Evolutionary conservation across 805 yeast species (phyloP).

Genomic region (Ogataea methylovora): DNA sequence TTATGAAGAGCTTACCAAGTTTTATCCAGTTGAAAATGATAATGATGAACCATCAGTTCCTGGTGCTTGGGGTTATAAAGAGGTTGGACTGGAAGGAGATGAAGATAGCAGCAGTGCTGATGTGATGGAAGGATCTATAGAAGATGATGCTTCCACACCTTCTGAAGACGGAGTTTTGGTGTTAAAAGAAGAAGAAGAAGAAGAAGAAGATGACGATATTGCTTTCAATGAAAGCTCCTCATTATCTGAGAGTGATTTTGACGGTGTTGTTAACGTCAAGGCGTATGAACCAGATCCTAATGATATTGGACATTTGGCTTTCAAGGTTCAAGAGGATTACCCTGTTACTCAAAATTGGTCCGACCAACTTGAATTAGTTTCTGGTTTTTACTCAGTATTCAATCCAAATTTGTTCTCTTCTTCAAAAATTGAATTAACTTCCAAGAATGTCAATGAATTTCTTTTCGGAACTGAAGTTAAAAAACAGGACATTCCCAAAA

Average conservation of each 20-base stretch:
- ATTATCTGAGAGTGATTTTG: constrained; percentile 13
- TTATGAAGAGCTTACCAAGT: constrained; percentile 1
- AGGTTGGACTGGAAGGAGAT: constrained; percentile 1
- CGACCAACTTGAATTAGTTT: constrained; percentile 48
- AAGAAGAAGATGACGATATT: constrained; percentile 1
- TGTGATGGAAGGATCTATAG: neutral
- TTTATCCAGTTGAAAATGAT: constrained; percentile 1
- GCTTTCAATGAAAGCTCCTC: constrained; percentile 4
- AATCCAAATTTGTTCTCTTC: constrained; percentile 12
- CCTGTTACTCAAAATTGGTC: constrained; percentile 57
- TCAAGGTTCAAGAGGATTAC: constrained; percentile 33
- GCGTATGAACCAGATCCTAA: constrained; percentile 62
- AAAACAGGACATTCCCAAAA: neutral
- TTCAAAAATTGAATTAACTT: constrained; percentile 7
- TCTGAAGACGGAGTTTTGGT: neutral
- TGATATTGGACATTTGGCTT: constrained; percentile 36
- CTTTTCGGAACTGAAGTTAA: constrained; percentile 8
- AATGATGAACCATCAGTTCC: constrained; percentile 21
- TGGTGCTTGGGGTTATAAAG: constrained; percentile 22
- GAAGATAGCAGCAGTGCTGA: constrained; percentile 2
- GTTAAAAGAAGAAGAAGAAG: neutral
- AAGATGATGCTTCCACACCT: constrained; percentile 6
- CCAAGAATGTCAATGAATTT: constrained; percentile 13
- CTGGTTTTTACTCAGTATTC: constrained; percentile 34
- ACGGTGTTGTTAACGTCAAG: constrained; percentile 47